Evolutionary conservation across 164 flowering plant genomes (phyloP), one percentile per base, ranked within the genome.

Genomic region (Piper longum): DNA sequence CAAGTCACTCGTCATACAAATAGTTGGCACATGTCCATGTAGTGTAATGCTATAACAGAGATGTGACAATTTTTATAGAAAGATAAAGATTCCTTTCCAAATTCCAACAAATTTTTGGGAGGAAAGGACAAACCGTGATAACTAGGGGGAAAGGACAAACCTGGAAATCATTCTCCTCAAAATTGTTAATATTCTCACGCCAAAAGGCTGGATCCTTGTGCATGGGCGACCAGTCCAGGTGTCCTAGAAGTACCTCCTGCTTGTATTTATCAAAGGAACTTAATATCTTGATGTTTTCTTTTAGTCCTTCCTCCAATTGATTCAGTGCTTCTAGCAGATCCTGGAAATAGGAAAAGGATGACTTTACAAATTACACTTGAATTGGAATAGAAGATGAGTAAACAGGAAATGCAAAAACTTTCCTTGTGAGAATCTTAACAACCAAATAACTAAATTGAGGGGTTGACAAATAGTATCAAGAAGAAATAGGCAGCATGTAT

Each of bases 161-260:
- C 99, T 95, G 95, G 70, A 87, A 90, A 75, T 95, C 90, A 74
- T 83, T 85, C 71, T 91, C 99, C 75, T 95, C 99, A 70, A 95
- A 95, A 72, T 73, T 71, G n/a, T 78, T 71, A 43, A 89, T 79
- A 57, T 91, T 95, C 0, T 91, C 99, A 61, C 93, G 86, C 99
- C 99, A 95, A 72, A 95, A 95, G 18, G 57, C 64, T 43, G 87
- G 80, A 77, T 91, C 97, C 69, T 91, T 95, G 78, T 95, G 99
- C 88, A 91, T 81, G 4, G 96, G 95, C 26, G 97, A 79, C 99
- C 99, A 95, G 70, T 95, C 96, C 43, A 91, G 91, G 76, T 86
- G 99, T 39, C 96, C 99, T 19, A 88, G 87, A 63, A 87, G 93
- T 57, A 95, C 90, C 76, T 91, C 97, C 74, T 95, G 99, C 78